Conservation (phyloP, 1,139 yeast genomes). For the Debaryomycetaceae sp. region DNA sequence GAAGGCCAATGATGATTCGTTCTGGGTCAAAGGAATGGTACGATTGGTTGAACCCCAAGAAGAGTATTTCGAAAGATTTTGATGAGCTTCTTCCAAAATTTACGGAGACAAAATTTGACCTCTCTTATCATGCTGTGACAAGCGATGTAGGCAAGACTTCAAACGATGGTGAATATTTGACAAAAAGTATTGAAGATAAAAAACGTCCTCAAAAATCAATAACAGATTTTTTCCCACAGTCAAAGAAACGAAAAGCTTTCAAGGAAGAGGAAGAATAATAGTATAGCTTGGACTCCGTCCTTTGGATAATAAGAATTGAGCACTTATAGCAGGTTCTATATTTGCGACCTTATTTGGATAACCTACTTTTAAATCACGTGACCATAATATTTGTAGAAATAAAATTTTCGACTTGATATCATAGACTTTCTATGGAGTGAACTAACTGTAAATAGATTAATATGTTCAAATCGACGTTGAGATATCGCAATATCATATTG, state of each 20-base stretch:
- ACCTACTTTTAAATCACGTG: neutral
- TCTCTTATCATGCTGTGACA: conserved; percentile 49
- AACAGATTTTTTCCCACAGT: conserved; percentile 24
- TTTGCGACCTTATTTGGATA: neutral
- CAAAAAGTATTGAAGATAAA: conserved; percentile 20
- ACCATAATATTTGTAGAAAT: neutral
- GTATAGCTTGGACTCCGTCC: neutral
- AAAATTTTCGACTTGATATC: neutral
- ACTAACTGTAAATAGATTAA: too few relatives aligned
- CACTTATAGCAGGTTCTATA: too few relatives aligned
- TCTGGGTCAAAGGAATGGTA: conserved; percentile 57
- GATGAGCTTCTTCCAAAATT: conserved; percentile 34
- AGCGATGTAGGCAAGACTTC: conserved; percentile 63
- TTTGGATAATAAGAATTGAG: conserved; percentile 1
- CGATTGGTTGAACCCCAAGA: conserved; percentile 57
- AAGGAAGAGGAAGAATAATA: conserved; percentile 2
- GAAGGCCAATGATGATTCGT: conserved; percentile 72
- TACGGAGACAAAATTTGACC: conserved; percentile 11
- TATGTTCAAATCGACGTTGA: neutral
- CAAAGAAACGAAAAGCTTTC: conserved; percentile 2
- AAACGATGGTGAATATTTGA: conserved; percentile 46
- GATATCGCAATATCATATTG: neutral
- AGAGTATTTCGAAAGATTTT: conserved; percentile 33
- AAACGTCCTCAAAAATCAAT: conserved; percentile 22
- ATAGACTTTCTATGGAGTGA: neutral